Evolutionary conservation across 768 basidiomycete species (phyloP).

Genomic region (Russula dissimulans): DNA sequence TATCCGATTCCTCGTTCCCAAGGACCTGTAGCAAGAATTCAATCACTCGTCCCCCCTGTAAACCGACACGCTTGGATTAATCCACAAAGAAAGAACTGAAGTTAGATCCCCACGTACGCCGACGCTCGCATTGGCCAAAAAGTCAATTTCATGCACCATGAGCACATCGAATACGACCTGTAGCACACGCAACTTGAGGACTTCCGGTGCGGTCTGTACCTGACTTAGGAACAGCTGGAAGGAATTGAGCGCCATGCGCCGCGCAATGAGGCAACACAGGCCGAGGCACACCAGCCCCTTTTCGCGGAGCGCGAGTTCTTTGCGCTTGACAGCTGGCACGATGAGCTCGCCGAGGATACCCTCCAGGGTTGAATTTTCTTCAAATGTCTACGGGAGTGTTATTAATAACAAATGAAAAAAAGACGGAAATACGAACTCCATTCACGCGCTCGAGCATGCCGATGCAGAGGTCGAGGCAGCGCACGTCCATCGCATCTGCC

Average conservation of each 20-base stretch:
- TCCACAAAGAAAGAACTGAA: background rate
- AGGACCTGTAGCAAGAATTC: constrained; percentile 55
- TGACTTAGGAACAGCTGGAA: constrained; percentile 80
- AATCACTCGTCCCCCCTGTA: constrained; percentile 47
- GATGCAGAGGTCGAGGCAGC: constrained; percentile 68
- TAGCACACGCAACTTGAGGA: constrained; percentile 60
- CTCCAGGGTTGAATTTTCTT: constrained; percentile 62
- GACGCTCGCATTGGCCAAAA: constrained; percentile 40
- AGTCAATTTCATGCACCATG: constrained; percentile 68
- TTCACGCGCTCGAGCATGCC: constrained; percentile 84
- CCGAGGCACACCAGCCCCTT: constrained; percentile 75
- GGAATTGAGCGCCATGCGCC: constrained; percentile 55
- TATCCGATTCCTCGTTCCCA: constrained; percentile 45
- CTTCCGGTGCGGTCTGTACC: constrained; percentile 51
- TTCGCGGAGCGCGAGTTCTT: constrained; percentile 73
- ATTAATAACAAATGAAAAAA: background rate
- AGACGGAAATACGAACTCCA: constrained; percentile 42
- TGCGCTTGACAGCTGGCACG: constrained; percentile 82
- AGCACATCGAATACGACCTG: constrained; percentile 79
- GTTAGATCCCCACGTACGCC: constrained; percentile 18
- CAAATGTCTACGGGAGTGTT: constrained; percentile 34
- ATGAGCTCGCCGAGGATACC: constrained; percentile 73
- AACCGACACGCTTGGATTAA: background rate
- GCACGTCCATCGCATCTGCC: constrained; percentile 57
- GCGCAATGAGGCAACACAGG: constrained; percentile 78